Evolutionary conservation across 352 stramenopile species (phyloP).

Genomic region (Phytophthora fragariae): DNA sequence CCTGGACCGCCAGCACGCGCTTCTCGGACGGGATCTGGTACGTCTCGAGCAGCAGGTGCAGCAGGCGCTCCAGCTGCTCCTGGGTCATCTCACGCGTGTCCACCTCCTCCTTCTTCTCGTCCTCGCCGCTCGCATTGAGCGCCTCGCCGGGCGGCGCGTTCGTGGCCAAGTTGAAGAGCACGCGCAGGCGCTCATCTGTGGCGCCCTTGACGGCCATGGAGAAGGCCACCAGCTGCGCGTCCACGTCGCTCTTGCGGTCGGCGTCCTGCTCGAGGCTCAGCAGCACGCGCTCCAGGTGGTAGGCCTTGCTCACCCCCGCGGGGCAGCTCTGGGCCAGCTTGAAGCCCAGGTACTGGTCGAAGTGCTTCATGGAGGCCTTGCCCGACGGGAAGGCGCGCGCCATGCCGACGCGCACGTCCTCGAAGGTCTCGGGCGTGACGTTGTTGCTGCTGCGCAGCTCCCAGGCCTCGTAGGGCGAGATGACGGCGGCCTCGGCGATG

Average conservation of each 20-base stretch:
- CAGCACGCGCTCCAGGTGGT: slow-evolving; percentile 83
- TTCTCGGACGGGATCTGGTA: slow-evolving; percentile 90
- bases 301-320: slow-evolving; percentile 67
- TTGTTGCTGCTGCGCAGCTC: slow-evolving; percentile 83
- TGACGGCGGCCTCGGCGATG: slow-evolving; percentile 76
- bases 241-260: slow-evolving; percentile 67
- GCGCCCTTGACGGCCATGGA: slow-evolving; percentile 84
- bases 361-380: slow-evolving; percentile 77
- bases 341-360: slow-evolving; percentile 81
- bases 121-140: slow-evolving; percentile 23
- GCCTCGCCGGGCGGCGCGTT: slow-evolving; percentile 41
- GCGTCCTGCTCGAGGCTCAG: slow-evolving; percentile 67
- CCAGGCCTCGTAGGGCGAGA: slow-evolving; percentile 88
- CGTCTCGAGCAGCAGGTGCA: slow-evolving; percentile 76
- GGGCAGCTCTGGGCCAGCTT: slow-evolving; percentile 69
- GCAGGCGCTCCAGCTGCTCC: slow-evolving; percentile 63
- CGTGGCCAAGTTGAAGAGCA: slow-evolving; percentile 76
- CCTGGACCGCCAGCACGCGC: slow-evolving; percentile 68
- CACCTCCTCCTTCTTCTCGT: slow-evolving; percentile 30
- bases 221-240: slow-evolving; percentile 83
- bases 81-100: slow-evolving; percentile 62
- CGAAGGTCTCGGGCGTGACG: slow-evolving; percentile 74
- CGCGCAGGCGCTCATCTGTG: slow-evolving; percentile 72
- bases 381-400: slow-evolving; percentile 64
- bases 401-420: slow-evolving; percentile 56